A percentile compares a stretch with the other conserved stretches of the same genome.
Conservation (phyloP, 2,329 filamentous ascomycete species). For the Colletotrichum costaricense region DNA sequence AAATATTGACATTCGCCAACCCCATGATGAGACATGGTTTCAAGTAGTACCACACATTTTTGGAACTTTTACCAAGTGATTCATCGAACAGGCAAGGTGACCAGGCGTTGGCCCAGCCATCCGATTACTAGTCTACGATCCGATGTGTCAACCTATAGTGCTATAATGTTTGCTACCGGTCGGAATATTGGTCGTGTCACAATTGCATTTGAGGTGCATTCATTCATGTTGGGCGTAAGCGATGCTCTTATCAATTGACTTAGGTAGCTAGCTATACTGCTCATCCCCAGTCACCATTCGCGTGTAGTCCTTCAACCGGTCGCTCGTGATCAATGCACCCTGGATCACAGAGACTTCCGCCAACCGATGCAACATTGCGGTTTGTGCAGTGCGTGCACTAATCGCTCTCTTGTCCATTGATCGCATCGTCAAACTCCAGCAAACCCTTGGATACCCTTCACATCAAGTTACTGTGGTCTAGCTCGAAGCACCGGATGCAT, state of each 20-base stretch:
- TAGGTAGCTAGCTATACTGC: conserved; percentile 29
- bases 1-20: conserved; percentile 58
- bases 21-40: conserved; percentile 54
- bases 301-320: not conserved
- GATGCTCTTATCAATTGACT: not conserved
- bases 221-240: not conserved
- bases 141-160: not conserved
- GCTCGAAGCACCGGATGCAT: not conserved
- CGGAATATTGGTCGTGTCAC: not conserved
- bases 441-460: not conserved
- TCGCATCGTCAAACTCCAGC: not conserved
- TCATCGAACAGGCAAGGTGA: not conserved
- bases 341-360: not conserved
- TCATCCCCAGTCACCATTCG: not conserved
- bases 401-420: not conserved
- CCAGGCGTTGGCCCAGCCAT: too few species aligned
- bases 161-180: not conserved
- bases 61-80: conserved; percentile 64
- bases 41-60: conserved; percentile 59
- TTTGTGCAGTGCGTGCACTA: not conserved
- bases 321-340: not conserved
- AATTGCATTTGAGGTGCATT: not conserved
- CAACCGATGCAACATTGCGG: not conserved
- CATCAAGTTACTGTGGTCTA: not conserved
- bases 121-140: too few species aligned